Base-by-base conservation (phyloP, 805 yeast genomes). In the Yamadazyma scolyti region DNA sequence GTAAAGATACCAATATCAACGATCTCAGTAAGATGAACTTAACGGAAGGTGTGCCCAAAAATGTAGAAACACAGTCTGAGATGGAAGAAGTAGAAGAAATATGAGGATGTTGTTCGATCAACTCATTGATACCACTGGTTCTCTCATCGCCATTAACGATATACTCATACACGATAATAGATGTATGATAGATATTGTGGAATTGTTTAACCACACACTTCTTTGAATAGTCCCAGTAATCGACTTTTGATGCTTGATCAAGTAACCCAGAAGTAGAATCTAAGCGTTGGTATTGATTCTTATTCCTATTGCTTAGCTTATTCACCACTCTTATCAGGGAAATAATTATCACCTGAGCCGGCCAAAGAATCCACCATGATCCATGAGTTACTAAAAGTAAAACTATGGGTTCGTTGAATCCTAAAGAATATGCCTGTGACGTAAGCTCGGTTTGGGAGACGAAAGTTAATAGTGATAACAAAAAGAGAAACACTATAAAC, bases 361-460 rank as follows among this genome's bases (percentile, higher is more conserved):
- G 90, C 82, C 87, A 79, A 27, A 83, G 62, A 9, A 73, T 30
- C 68, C 77, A 64, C 94, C 93, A 83, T 8, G 80, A 73, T 2
- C 88, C 82, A 48, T 86, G 96, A 0, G 95, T 86, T 11, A 83
- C 56, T 32, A 68, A 54, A n/a, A 80, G 57, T 33, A 81, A 58
- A 15, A 85, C 54, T 14, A 84, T 64, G 0, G 96, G 95, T 48
- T 85, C 88, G 30, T 71, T 52, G 53, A 76, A 86, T 3, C 68
- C 71, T 6, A 62, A 50, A 18, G 66, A 61, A 48, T 84, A 81
- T 5, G 86, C 68, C 34, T 78, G 78, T 5, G 86, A 71, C 2
- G 94, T 84, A 37, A 79, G 63, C 51, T 86, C 96, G 0, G 96
- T 86, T 50, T 86, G 96, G 10, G 70, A 47, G 4, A 87, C 88